A percentile compares a stretch with the other conserved stretches of the same genome.
Evolutionary conservation across 345 rosid genomes (phyloP).

Genomic region (Eucalyptus caleyi): DNA sequence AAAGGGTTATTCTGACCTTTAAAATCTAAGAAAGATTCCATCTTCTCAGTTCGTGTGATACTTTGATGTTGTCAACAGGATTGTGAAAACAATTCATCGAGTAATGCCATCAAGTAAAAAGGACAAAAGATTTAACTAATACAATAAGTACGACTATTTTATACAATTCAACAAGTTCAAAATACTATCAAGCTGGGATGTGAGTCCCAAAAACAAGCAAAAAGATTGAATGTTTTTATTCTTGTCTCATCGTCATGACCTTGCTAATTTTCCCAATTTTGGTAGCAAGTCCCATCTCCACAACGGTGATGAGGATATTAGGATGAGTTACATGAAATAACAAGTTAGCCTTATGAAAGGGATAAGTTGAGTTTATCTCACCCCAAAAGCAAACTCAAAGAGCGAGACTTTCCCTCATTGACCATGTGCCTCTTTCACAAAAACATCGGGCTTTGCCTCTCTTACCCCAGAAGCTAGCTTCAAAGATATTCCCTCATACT

Average conservation of each 20-base stretch:
- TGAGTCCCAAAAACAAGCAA: background rate
- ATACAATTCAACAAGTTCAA: background rate
- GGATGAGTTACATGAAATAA: background rate
- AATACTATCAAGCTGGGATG: background rate
- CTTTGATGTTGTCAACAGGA: background rate
- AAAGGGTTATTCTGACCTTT: background rate
- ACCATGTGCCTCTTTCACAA: background rate
- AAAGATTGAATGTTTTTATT: background rate
- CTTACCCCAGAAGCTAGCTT: background rate
- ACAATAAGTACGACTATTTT: background rate
- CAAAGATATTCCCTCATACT: fast-evolving
- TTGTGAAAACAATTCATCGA: background rate
- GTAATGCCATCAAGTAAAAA: background rate
- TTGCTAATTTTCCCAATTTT: background rate
- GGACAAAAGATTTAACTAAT: background rate
- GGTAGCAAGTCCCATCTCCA: background rate
- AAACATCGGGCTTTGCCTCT: background rate
- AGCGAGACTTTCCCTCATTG: background rate
- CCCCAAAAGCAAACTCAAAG: background rate
- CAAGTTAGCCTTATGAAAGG: background rate
- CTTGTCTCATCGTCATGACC: background rate
- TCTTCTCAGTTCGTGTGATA: too few species aligned
- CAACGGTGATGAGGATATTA: background rate
- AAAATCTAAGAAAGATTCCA: background rate
- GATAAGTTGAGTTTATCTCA: background rate